phyloP scores from a whole-genome alignment of 129 eudicot species.

The Rutidosis leptorrhynchoides region DNA sequence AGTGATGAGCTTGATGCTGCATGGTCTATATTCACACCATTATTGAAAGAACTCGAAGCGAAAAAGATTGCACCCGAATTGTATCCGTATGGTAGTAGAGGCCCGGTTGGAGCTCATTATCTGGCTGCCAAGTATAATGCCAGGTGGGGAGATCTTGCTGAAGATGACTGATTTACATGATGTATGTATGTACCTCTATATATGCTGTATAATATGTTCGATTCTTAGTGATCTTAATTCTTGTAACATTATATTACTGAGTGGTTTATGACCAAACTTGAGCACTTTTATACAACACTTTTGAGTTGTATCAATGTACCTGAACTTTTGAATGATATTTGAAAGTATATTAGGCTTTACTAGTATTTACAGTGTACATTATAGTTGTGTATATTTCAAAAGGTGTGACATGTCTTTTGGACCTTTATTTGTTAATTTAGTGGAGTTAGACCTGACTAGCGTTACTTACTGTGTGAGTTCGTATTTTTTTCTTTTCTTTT shows the following conservation, averaged over 20 bases:
- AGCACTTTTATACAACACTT: background rate
- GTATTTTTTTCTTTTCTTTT: no score
- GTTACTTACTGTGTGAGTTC: no score
- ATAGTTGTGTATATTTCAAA: no score
- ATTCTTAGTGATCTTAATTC: background rate
- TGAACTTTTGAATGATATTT: no score
- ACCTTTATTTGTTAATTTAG: no score
- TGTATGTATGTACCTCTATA: background rate
- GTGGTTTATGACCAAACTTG: background rate
- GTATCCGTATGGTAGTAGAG: slow-evolving; percentile 91
- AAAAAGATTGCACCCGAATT: slow-evolving; percentile 81
- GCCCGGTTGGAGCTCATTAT: slow-evolving; percentile 94
- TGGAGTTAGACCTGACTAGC: no score
- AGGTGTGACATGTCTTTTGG: no score
- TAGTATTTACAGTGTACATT: no score
- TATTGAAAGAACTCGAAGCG: slow-evolving; percentile 69
- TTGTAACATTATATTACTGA: background rate
- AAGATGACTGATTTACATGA: slow-evolving; percentile 46
- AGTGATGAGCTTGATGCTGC: slow-evolving; percentile 98
- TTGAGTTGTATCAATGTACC: no score
- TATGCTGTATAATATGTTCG: background rate
- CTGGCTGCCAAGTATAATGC: slow-evolving; percentile 86
- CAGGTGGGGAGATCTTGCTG: slow-evolving; percentile 85
- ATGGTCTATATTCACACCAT: slow-evolving; percentile 79
- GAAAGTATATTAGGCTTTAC: no score